Evolutionary conservation across 371 early-diverging fungal species (phyloP).

Genomic region (Mortierella sp.): DNA sequence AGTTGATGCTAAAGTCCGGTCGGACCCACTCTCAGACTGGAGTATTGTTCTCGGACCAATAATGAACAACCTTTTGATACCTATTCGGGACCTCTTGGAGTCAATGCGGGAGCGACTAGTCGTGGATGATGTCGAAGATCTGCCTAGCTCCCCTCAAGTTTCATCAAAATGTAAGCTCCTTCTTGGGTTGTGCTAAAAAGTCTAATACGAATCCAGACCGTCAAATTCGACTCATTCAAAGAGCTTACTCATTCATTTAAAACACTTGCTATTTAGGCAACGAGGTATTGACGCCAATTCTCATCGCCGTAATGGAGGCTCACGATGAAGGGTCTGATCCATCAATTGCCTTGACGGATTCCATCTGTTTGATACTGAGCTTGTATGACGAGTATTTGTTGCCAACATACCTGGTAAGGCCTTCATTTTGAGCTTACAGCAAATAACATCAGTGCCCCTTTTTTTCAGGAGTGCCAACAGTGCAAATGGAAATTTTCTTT

Average conservation of each 20-base stretch:
- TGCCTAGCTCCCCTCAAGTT: not conserved
- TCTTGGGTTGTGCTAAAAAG: too few relatives aligned
- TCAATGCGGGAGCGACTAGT: not conserved
- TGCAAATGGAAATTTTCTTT: not conserved
- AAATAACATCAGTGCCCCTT: not conserved
- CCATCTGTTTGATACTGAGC: not conserved
- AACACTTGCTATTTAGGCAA: not conserved
- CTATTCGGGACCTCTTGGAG: not conserved
- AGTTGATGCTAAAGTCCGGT: not conserved
- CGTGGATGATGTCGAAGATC: not conserved
- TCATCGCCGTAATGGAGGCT: not conserved
- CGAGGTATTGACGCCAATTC: not conserved
- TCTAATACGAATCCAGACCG: too few relatives aligned
- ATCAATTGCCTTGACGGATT: not conserved
- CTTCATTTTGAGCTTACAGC: not conserved
- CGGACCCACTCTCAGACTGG: not conserved
- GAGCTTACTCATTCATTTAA: not conserved
- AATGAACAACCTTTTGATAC: not conserved
- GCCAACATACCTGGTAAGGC: not conserved
- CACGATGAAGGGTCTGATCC: not conserved
- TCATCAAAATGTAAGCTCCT: not conserved
- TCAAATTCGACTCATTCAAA: not conserved
- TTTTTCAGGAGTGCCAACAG: not conserved
- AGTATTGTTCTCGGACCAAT: not conserved
- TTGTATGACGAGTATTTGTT: constrained; percentile 5